Evolutionary conservation across 352 stramenopile genomes (phyloP).

Genomic region (Saprolegnia parasitica): DNA sequence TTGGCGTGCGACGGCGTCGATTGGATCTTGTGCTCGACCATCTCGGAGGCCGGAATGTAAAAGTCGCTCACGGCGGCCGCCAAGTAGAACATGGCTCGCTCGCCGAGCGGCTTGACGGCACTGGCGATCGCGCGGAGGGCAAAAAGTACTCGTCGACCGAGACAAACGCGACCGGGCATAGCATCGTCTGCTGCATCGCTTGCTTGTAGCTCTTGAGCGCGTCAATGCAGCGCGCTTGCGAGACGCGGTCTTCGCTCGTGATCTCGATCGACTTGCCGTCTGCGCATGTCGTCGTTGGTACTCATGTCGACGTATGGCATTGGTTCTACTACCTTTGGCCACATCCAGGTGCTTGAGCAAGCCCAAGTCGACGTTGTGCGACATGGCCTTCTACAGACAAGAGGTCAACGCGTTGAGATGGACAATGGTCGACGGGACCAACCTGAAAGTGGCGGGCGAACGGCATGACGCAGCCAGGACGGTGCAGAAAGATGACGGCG

Average conservation of each 20-base stretch:
- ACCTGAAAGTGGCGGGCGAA: constrained; percentile 76
- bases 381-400: constrained; percentile 38
- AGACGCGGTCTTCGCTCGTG: constrained; percentile 34
- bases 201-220: constrained; percentile 50
- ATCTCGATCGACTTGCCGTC: constrained; percentile 36
- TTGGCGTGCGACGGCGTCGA: constrained; percentile 40
- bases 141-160: constrained; percentile 96
- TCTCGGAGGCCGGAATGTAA: constrained; percentile 89
- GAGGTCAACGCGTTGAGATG: constrained; percentile 1
- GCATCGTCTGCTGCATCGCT: constrained; percentile 37
- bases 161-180: constrained; percentile 90
- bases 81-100: constrained; percentile 89
- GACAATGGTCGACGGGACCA: not conserved
- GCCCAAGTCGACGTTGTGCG: constrained; percentile 53
- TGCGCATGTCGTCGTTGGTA: too few relatives aligned
- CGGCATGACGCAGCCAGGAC: constrained; percentile 77
- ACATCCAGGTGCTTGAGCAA: constrained; percentile 53
- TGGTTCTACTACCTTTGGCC: constrained; percentile 25
- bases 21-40: constrained; percentile 97
- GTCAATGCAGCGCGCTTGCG: constrained; percentile 40
- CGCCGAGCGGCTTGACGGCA: constrained; percentile 49
- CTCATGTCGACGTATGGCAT: too few relatives aligned
- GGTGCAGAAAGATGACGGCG: constrained; percentile 94
- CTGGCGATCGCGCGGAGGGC: constrained; percentile 81
- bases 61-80: constrained; percentile 98